Percentiles rank a stretch among this genome's conserved stretches.
These are phyloP conservation scores for Cladosporium cucumerinum DNA, from an alignment of 2,329 filamentous ascomycete genomes.

Conservation along the genomic window DNA sequence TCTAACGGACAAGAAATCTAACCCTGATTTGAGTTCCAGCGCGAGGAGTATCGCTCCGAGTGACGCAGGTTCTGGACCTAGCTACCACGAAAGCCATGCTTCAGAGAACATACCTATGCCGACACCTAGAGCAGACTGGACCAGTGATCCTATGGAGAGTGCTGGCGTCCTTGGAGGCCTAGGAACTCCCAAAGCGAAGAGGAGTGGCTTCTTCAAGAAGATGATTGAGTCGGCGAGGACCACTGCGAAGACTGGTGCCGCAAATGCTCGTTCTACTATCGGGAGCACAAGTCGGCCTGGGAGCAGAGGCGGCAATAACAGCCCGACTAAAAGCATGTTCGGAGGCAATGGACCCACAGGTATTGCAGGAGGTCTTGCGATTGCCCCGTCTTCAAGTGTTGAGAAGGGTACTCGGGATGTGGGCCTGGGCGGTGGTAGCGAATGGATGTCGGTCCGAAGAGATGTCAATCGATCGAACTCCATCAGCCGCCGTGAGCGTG, in stretches of 20 bases:
- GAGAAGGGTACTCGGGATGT: conserved; percentile 60
- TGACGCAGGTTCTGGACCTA: conserved; percentile 44
- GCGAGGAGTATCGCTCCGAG: conserved; percentile 51
- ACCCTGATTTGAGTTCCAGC: conserved; percentile 29
- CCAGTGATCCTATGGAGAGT: conserved; percentile 58
- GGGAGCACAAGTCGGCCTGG: conserved; percentile 52
- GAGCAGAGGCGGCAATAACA: conserved; percentile 40
- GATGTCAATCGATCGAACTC: conserved; percentile 96
- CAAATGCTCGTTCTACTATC: conserved; percentile 82
- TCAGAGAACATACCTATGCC: conserved; percentile 52
- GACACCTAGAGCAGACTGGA: conserved; percentile 64
- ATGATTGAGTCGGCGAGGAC: conserved; percentile 94
- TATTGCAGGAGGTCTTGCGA: conserved; percentile 50
- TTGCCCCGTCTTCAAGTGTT: conserved; percentile 27
- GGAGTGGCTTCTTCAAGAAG: conserved; percentile 90
- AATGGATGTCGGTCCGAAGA: conserved; percentile 96
- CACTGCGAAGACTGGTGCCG: conserved; percentile 66
- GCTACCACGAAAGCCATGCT: conserved; percentile 83
- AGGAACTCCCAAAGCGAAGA: conserved; percentile 69
- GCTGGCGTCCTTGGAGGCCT: conserved; percentile 74
- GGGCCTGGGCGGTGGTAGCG: conserved; percentile 62
- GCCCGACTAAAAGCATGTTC: conserved; percentile 46
- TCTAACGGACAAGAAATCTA: conserved; percentile 25
- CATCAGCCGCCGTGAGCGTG: conserved; percentile 79
- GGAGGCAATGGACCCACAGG: conserved; percentile 49